Conservation (phyloP, 257 asterid species). For the Penstemon newberryi region DNA sequence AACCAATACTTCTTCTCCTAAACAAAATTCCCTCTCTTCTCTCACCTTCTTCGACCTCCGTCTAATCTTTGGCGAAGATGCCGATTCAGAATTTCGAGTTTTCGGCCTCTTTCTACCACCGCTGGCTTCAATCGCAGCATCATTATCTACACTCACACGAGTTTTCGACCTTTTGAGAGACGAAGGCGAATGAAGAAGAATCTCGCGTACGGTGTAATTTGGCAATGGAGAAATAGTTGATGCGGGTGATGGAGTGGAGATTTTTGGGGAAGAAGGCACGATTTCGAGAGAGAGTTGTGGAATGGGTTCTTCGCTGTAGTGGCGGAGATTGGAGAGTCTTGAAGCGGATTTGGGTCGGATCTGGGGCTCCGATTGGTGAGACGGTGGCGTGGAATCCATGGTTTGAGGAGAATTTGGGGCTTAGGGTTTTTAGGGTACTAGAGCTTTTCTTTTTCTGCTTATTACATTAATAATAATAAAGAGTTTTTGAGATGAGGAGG, state of each 20-base stretch:
- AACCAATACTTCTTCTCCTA: conserved; percentile 52
- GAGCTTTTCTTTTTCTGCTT: conserved; percentile 18
- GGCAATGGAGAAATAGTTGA: conserved; percentile 50
- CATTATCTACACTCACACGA: conserved; percentile 56
- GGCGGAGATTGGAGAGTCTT: conserved; percentile 66
- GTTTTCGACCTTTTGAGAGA: conserved; percentile 42
- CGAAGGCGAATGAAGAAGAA: conserved; percentile 70
- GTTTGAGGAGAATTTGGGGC: neutral
- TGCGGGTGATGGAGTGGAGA: neutral
- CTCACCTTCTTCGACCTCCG: conserved; percentile 63
- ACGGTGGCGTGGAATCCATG: conserved; percentile 66
- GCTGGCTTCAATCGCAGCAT: conserved; percentile 40
- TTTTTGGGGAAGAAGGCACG: conserved; percentile 65
- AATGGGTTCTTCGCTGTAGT: conserved; percentile 42
- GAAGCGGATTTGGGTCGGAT: conserved; percentile 64
- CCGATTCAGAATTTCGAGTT: conserved; percentile 31
- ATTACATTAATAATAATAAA: neutral
- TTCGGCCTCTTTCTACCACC: conserved; percentile 50
- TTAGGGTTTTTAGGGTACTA: conserved; percentile 3
- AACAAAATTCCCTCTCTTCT: conserved; percentile 61
- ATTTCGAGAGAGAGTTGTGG: conserved; percentile 62
- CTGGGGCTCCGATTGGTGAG: conserved; percentile 53
- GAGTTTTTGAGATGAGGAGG: conserved; percentile 26
- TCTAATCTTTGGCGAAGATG: conserved; percentile 43
- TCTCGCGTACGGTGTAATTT: conserved; percentile 58